Percentiles rank a stretch among this genome's conserved stretches.
Conservation (phyloP, 2,329 filamentous ascomycete species). For the Colletotrichum trifolii region DNA sequence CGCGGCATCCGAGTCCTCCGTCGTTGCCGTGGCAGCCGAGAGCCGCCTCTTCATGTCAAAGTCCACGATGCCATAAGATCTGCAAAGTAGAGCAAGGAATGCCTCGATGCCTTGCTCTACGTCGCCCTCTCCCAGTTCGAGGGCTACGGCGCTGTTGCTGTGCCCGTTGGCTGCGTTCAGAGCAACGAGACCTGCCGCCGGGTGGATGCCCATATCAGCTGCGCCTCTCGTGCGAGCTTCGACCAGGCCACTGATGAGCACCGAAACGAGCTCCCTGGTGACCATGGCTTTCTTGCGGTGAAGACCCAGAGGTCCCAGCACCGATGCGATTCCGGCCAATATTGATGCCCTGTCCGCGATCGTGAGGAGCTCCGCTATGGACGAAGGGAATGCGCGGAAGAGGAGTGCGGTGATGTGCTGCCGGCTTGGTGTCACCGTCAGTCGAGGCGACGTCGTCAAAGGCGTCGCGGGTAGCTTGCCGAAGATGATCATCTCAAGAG, state of each 20-base stretch:
- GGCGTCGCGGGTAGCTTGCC: slow-evolving; percentile 65
- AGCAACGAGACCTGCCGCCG: slow-evolving; percentile 85
- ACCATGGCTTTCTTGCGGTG: slow-evolving; percentile 93
- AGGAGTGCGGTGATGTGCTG: slow-evolving; percentile 73
- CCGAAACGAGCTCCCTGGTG: slow-evolving; percentile 84
- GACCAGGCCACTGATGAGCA: slow-evolving; percentile 85
- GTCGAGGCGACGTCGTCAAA: slow-evolving; percentile 63
- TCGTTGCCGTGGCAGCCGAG: slow-evolving; percentile 38
- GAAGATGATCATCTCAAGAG: slow-evolving; percentile 73
- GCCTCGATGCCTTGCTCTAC: slow-evolving; percentile 74
- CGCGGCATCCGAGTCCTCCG: slow-evolving; percentile 62
- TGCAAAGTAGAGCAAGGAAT: slow-evolving; percentile 70
- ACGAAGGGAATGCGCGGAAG: slow-evolving; percentile 77
- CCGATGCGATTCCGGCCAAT: slow-evolving; percentile 85
- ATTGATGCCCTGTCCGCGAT: slow-evolving; percentile 82
- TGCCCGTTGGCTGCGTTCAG: slow-evolving; percentile 68
- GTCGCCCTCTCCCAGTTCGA: slow-evolving; percentile 73
- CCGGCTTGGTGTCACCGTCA: slow-evolving; percentile 67
- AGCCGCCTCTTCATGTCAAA: slow-evolving; percentile 52
- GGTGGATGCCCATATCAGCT: slow-evolving; percentile 96
- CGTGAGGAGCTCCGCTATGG: slow-evolving; percentile 73
- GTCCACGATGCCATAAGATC: slow-evolving; percentile 72
- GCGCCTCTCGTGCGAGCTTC: slow-evolving; percentile 93
- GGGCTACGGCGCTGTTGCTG: slow-evolving; percentile 61
- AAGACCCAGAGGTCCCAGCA: slow-evolving; percentile 82